phyloP scores from a whole-genome alignment of 2,329 filamentous ascomycete species.

The Cladosporium sp. region DNA sequence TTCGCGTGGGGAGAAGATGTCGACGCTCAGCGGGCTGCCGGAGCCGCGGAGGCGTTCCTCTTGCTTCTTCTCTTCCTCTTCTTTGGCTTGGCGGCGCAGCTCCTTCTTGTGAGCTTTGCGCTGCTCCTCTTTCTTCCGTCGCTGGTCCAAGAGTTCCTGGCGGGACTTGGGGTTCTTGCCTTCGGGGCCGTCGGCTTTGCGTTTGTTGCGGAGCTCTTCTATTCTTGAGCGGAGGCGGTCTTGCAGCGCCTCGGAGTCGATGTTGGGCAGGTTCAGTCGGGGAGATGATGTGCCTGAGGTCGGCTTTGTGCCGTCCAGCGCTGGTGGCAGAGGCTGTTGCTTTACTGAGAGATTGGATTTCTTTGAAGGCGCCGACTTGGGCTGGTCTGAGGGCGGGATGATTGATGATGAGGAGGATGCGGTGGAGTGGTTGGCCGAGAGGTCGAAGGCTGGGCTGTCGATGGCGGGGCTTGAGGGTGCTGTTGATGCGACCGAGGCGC shows the following conservation, averaged over 20 bases:
- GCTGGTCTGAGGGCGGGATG: slow-evolving; percentile 31
- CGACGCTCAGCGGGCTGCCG: slow-evolving; percentile 50
- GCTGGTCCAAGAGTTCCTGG: slow-evolving; percentile 86
- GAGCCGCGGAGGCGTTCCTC: slow-evolving; percentile 55
- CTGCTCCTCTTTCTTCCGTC: slow-evolving; percentile 81
- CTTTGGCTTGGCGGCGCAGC: slow-evolving; percentile 68
- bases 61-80: slow-evolving; percentile 66
- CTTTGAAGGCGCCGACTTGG: slow-evolving; percentile 14
- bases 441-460: slow-evolving; percentile 39
- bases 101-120: slow-evolving; percentile 88
- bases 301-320: slow-evolving; percentile 9
- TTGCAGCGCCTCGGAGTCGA: slow-evolving; percentile 70
- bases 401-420: slow-evolving; percentile 47
- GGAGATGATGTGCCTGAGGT: slow-evolving; percentile 29
- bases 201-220: slow-evolving; percentile 74
- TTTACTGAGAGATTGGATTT: slow-evolving; percentile 15
- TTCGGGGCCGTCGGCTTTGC: slow-evolving; percentile 81
- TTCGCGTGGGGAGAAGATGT: slow-evolving; percentile 44
- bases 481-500: slow-evolving; percentile 31
- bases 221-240: slow-evolving; percentile 78
- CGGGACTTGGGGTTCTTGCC: slow-evolving; percentile 79
- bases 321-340: slow-evolving; percentile 4
- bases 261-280: slow-evolving; percentile 45
- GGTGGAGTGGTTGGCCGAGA: slow-evolving; percentile 35
- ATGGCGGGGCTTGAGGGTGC: slow-evolving; percentile 33